A percentile compares a stretch with the other conserved stretches of the same genome.
Evolutionary conservation across 2,329 filamentous ascomycete genomes (phyloP).

Genomic region (Fusarium citri): DNA sequence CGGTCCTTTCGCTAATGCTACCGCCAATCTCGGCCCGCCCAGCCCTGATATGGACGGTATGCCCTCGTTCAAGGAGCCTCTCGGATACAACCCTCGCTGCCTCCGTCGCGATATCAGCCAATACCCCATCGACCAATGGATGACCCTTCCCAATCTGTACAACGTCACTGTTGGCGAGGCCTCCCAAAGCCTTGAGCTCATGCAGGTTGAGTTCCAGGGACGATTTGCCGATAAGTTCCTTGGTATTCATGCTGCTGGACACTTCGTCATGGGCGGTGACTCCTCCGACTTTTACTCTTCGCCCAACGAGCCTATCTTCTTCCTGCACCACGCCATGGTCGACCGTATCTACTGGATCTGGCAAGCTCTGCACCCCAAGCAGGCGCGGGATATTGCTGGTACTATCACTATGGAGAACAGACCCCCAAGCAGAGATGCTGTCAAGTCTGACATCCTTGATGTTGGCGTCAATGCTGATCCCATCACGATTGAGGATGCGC

Average conservation of each 20-base stretch:
- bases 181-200: not conserved
- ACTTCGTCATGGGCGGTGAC: conserved; percentile 9
- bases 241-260: conserved; percentile 6
- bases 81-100: conserved; percentile 5
- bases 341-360: conserved; percentile 18
- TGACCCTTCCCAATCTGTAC: not conserved
- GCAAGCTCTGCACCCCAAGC: conserved; percentile 9
- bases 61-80: not conserved
- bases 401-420: conserved; percentile 14
- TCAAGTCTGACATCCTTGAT: conserved; percentile 1
- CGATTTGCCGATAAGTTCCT: conserved; percentile 5
- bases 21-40: conserved; percentile 3
- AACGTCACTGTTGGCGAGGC: conserved; percentile 4
- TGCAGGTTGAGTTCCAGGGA: conserved; percentile 16
- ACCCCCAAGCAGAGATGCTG: conserved; percentile 2
- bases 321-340: conserved; percentile 15
- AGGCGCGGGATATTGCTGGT: conserved; percentile 7
- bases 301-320: conserved; percentile 9
- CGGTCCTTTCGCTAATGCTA: not conserved
- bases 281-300: conserved; percentile 20
- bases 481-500: not conserved
- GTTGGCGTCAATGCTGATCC: conserved; percentile 2
- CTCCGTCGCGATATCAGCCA: not conserved
- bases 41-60: conserved; percentile 11
- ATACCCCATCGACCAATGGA: conserved; percentile 4